Percentiles rank a stretch among this genome's conserved stretches.
Evolutionary conservation across 768 basidiomycete species (phyloP).

Genomic region (Tephrocybe rancida): DNA sequence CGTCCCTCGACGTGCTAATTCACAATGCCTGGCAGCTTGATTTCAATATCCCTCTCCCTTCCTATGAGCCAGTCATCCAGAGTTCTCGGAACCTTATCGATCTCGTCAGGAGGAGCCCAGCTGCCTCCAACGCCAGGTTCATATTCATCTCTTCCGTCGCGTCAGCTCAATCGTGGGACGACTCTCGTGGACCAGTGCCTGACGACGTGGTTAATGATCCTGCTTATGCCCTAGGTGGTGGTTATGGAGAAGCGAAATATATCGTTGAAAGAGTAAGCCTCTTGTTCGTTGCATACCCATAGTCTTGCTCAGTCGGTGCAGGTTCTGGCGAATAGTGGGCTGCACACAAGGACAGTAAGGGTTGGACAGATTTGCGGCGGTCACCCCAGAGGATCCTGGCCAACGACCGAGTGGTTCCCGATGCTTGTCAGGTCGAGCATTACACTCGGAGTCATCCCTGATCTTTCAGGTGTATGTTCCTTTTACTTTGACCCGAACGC

Average conservation of each 20-base stretch:
- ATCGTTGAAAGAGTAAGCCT: conserved; percentile 1
- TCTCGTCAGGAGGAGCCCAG: neutral
- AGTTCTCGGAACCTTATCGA: neutral
- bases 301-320: neutral
- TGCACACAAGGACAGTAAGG: neutral
- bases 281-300: neutral
- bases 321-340: neutral
- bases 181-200: neutral
- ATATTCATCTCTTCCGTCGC: conserved; percentile 4
- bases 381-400: conserved; percentile 38
- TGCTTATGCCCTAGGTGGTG: conserved; percentile 3
- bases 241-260: conserved; percentile 7
- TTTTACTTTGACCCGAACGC: neutral
- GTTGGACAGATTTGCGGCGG: conserved; percentile 3
- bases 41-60: neutral
- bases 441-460: conserved; percentile 26
- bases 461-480: conserved; percentile 6
- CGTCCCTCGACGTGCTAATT: neutral
- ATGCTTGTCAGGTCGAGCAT: conserved; percentile 36
- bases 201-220: neutral
- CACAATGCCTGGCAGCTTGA: neutral
- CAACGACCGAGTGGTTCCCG: conserved; percentile 47
- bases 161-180: conserved; percentile 6
- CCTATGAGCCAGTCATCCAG: neutral
- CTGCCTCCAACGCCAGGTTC: neutral